Base-by-base conservation (phyloP, 768 basidiomycete genomes). In the Leucosporidium creatinivorum region DNA sequence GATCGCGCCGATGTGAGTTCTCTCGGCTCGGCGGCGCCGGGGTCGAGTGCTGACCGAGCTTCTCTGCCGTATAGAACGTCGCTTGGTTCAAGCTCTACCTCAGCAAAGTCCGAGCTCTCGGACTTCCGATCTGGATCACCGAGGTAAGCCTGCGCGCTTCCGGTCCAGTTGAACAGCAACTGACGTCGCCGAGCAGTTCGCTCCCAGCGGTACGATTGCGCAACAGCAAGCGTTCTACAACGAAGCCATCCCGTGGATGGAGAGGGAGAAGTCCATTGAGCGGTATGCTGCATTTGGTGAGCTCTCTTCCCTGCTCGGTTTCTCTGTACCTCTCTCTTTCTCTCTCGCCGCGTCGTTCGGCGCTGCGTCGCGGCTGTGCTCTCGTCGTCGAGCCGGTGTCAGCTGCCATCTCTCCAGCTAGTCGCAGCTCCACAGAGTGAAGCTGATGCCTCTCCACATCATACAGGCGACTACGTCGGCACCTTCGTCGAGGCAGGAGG, bases 261-360 rank as follows among this genome's bases (percentile, higher is more conserved):
- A 67, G 19, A 1, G 21, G 26, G 59, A 66, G 49, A 5, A 54
- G 15, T 65, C 21, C n/a, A 73, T 73, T 25, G 58, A 69, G 65
- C 65, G 68, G 0, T 73, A 67, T 54, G 71, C 71, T 25, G 54
- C 65, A 9, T 72, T 72, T 31, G 69, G 69, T 56, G 25, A 52
- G 64, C 58, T 48, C 31, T 5, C 9, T 9, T 17, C 9, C 26
- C 21, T 23, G n/a, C n/a, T n/a, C n/a, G n/a, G n/a, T n/a, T n/a
- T n/a, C n/a, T n/a, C n/a, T n/a, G n/a, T n/a, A n/a, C n/a, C n/a
- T n/a, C n/a, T n/a, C n/a, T n/a, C n/a, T n/a, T n/a, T n/a, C n/a
- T 21, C 21, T 6, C 26, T 44, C 39, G 39, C 39, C 8, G 39
- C 39, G 39, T 13, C 13, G 39, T 13, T 44, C 15, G 33, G 33